A percentile compares a stretch with the other conserved stretches of the same genome.
These are phyloP conservation scores for Elaeis oleifera DNA, from an alignment of 202 grass and related monocot genomes.

Conservation along the genomic window DNA sequence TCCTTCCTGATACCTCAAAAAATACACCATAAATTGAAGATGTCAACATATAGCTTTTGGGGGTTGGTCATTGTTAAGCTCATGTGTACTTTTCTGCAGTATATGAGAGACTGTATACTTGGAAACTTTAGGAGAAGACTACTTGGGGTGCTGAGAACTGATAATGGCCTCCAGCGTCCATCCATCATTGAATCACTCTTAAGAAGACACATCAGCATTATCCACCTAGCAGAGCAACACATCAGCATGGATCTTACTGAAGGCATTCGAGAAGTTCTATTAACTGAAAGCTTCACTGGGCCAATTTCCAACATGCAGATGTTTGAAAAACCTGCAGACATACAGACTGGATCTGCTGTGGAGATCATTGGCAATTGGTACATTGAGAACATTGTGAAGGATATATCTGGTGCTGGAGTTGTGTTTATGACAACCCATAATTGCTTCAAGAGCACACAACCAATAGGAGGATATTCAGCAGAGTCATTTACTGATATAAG, in stretches of 20 bases:
- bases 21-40: too few relatives aligned
- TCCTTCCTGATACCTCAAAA: too few relatives aligned
- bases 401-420: conserved; percentile 58
- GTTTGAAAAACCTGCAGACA: conserved; percentile 61
- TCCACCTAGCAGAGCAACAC: conserved; percentile 92
- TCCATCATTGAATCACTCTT: conserved; percentile 82
- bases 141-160: conserved; percentile 68
- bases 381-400: conserved; percentile 81
- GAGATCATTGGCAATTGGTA: conserved; percentile 85
- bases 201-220: conserved; percentile 91
- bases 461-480: conserved; percentile 60
- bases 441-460: conserved; percentile 73
- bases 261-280: conserved; percentile 84
- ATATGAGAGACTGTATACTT: conserved; percentile 98
- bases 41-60: neutral
- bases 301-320: conserved; percentile 73
- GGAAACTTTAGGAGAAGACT: conserved; percentile 95
- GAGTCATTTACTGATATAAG: conserved; percentile 82
- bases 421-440: conserved; percentile 48
- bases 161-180: conserved; percentile 80
- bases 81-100: conserved; percentile 44
- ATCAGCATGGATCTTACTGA: conserved; percentile 99
- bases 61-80: conserved; percentile 12
- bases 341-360: conserved; percentile 62
- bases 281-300: conserved; percentile 75